These are phyloP conservation scores for Fraxinus pennsylvanica DNA, from an alignment of 257 asterid species.

Conservation along the genomic window DNA sequence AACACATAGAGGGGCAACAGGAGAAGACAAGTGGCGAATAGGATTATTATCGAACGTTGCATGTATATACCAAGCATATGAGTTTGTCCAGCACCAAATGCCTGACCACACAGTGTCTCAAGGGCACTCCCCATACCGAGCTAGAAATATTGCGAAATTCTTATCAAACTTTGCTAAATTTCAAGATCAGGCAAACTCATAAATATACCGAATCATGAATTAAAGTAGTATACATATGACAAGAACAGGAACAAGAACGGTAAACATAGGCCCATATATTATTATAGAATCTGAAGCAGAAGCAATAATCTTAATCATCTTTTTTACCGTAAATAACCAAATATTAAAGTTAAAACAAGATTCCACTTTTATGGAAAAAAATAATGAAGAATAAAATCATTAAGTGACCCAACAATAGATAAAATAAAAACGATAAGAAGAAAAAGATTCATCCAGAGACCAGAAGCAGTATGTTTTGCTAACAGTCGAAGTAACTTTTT, in stretches of 20 bases:
- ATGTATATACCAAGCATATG: conserved; percentile 47
- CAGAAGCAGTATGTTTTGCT: too few species aligned
- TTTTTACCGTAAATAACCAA: too few species aligned
- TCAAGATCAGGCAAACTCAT: too few species aligned
- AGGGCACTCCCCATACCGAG: conserved; percentile 60
- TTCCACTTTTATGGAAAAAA: too few species aligned
- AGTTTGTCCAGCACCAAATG: conserved; percentile 46
- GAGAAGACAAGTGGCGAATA: conserved; percentile 26
- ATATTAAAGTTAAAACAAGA: background rate
- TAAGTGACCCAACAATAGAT: too few species aligned
- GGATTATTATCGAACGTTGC: conserved; percentile 45
- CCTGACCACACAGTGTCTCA: conserved; percentile 57
- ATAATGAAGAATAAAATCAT: too few species aligned
- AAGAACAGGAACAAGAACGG: background rate
- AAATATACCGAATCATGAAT: background rate
- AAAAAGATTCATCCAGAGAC: too few species aligned
- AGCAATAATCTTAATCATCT: too few species aligned
- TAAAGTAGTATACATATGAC: background rate
- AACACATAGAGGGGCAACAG: conserved; percentile 42
- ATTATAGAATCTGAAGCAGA: too few species aligned
- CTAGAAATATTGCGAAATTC: conserved; percentile 21
- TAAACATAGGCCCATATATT: background rate
- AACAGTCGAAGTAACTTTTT: too few species aligned
- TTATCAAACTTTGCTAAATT: background rate
- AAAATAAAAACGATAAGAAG: too few species aligned